Evolutionary conservation across 2,329 filamentous ascomycete species (phyloP).

Genomic region (Aspergillus pseudonomiae): DNA sequence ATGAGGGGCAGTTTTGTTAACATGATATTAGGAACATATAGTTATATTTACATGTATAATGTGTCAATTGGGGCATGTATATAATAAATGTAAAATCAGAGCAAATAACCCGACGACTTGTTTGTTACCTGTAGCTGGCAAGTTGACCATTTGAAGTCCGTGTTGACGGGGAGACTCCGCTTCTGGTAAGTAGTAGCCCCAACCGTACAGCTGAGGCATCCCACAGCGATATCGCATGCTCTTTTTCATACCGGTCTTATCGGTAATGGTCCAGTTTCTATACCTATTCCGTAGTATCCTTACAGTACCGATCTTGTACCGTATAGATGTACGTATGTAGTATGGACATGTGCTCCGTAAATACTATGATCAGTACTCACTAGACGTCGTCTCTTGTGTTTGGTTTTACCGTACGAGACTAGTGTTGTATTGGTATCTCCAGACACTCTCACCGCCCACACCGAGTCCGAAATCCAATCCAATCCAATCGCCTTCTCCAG

Average conservation of each 20-base stretch:
- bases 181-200: background rate
- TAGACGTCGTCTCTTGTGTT: background rate
- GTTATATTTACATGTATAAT: background rate
- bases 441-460: conserved; percentile 8
- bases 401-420: background rate
- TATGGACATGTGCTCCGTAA: too few relatives aligned
- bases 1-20: background rate
- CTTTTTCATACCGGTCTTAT: background rate
- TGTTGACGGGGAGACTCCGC: background rate
- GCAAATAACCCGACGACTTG: background rate
- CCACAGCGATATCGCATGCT: background rate
- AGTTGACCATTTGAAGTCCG: background rate
- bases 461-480: conserved; percentile 1
- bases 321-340: too few relatives aligned
- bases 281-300: too few relatives aligned
- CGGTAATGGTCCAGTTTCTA: background rate
- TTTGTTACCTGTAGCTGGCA: background rate
- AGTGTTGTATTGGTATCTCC: background rate
- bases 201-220: background rate
- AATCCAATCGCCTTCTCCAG: background rate
- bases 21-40: too few relatives aligned
- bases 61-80: background rate
- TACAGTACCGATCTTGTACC: too few relatives aligned
- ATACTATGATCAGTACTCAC: too few relatives aligned
- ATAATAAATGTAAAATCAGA: background rate